These are phyloP conservation scores for Calonectria henricotiae DNA, from an alignment of 2,329 filamentous ascomycete species.

Conservation along the genomic window DNA sequence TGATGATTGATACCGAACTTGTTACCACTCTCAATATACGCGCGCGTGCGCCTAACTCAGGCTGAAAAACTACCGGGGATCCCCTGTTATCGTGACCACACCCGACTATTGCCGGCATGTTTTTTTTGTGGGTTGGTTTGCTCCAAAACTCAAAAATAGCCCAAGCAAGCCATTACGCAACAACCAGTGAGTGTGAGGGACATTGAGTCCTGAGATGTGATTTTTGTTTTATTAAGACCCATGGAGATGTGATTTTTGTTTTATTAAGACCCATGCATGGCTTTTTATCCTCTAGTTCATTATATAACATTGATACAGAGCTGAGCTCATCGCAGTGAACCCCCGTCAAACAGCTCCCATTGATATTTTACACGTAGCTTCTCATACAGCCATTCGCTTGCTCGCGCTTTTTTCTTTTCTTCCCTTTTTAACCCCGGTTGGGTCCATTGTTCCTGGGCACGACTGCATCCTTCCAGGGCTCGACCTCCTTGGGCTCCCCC, in stretches of 20 bases:
- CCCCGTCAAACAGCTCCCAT: conserved; percentile 40
- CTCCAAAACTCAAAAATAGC: neutral
- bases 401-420: neutral
- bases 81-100: neutral
- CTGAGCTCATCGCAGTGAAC: conserved; percentile 37
- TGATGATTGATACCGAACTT: conserved; percentile 46
- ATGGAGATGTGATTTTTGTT: conserved; percentile 51
- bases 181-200: conserved; percentile 3
- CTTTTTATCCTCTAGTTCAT: conserved; percentile 46
- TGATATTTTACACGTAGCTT: conserved; percentile 47
- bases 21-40: conserved; percentile 46
- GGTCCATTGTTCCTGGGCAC: conserved; percentile 37
- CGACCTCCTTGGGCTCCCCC: conserved; percentile 37
- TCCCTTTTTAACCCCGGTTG: conserved; percentile 33
- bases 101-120: conserved; percentile 11
- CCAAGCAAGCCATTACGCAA: neutral
- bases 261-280: conserved; percentile 47
- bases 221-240: conserved; percentile 49
- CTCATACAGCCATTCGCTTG: conserved; percentile 40
- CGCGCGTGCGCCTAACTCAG: conserved; percentile 23
- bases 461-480: neutral
- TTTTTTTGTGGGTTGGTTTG: conserved; percentile 11
- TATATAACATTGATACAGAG: conserved; percentile 52
- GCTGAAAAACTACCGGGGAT: conserved; percentile 12
- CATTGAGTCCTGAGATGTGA: conserved; percentile 47